Conservation (phyloP, 441 rosid genomes). For the Adansonia madagascariensis region DNA sequence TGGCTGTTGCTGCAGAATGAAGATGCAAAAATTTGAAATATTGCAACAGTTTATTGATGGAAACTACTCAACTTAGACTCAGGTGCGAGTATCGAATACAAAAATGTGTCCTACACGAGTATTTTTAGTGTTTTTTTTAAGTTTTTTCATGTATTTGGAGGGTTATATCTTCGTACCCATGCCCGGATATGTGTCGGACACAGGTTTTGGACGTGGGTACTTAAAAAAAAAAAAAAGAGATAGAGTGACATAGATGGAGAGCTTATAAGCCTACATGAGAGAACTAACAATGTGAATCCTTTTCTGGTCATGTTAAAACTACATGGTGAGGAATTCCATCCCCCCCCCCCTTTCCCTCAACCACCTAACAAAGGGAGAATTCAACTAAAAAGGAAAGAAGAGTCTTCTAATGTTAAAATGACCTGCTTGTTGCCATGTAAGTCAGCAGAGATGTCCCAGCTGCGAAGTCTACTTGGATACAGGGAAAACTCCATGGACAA, state of each 20-base stretch:
- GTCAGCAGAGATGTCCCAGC: slow-evolving; percentile 49
- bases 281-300: background rate
- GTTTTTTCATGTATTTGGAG: too few relatives aligned
- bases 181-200: too few relatives aligned
- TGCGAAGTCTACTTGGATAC: slow-evolving; percentile 47
- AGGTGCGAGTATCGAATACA: too few relatives aligned
- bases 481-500: slow-evolving; percentile 37
- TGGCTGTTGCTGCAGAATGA: background rate
- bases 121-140: too few relatives aligned
- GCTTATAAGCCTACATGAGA: background rate
- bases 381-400: background rate
- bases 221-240: too few relatives aligned
- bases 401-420: background rate
- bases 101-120: too few relatives aligned
- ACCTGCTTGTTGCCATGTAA: slow-evolving; percentile 48
- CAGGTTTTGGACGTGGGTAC: too few relatives aligned
- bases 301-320: background rate
- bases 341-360: too few relatives aligned
- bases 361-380: too few relatives aligned
- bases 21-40: background rate
- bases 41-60: background rate
- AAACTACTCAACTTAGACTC: background rate
- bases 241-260: background rate
- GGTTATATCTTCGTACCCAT: too few relatives aligned
- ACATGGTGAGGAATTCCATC: too few relatives aligned